Base-by-base conservation (phyloP, 495 filamentous ascomycete species). In the Physcia stellaris region DNA sequence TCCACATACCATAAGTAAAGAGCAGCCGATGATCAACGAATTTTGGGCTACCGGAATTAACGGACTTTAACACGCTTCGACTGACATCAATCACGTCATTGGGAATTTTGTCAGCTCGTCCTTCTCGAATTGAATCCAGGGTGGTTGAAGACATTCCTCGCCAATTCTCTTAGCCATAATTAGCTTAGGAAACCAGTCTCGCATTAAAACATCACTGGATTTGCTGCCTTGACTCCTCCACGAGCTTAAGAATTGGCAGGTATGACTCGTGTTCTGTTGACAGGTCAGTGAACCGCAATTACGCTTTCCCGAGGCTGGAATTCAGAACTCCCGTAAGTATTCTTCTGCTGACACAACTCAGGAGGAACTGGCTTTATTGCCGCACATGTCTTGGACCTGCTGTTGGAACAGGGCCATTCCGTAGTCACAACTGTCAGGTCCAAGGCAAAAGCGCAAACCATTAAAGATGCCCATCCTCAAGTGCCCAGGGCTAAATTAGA, bases 371-470 rank as follows among this genome's bases (percentile, higher is more conserved):
- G 79, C 62, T 83, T 83, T 56, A 81, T 83, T 41, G 79, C 78
- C 37, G 82, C 82, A 41, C 84, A 93, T 55, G 69, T 86, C 41
- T 67, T 93, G 32, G 81, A 92, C 35, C 66, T 73, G 28, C 71
- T 93, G 20, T 63, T 88, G 24, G 54, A 75, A 42, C 68, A 66
- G 36, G 62, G 71, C 29, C 80, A 87, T 55, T 73, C 73, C 29
- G 83, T 90, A 10, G 75, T 90, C 11, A 83, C 85, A 7, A 94
- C 83, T 4, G 88, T 96, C 34, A 71, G 88, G 33, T 78, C 73
- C 3, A 66, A 81, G 37, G 72, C 75, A 16, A 96, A 96, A 54
- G 86, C 79, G 15, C 59, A 82, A 33, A 73, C 65, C 43, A 85
- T 94, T 53, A 70, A 75, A 13, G 58, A 73, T 15, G 76, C 78